Conservation (phyloP, 306 rosid species). For the Cucurbita maxima region DNA sequence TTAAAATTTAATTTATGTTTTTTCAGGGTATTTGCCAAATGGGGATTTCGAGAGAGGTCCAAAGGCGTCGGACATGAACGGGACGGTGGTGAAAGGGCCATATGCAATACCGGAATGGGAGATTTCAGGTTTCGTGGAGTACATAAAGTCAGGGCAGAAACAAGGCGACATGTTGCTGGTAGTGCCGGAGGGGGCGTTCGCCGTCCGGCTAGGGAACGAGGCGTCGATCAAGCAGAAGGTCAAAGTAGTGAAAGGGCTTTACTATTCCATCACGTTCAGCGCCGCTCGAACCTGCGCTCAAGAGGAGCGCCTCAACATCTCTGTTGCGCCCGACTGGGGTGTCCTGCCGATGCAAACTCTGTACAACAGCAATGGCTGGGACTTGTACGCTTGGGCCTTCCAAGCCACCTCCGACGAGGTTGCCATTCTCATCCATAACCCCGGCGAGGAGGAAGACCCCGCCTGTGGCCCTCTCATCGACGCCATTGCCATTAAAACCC, state of each 20-base stretch:
- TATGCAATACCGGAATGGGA: constrained; percentile 70
- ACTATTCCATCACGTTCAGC: constrained; percentile 64
- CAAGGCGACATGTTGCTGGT: constrained; percentile 98
- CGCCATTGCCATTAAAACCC: constrained; percentile 54
- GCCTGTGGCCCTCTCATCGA: constrained; percentile 95
- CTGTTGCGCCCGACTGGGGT: constrained; percentile 70
- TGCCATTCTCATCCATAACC: constrained; percentile 64
- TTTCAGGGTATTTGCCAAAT: constrained; percentile 50
- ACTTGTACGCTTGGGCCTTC: constrained; percentile 74
- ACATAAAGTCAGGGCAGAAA: constrained; percentile 82
- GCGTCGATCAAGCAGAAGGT: constrained; percentile 62
- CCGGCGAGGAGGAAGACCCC: constrained; percentile 85
- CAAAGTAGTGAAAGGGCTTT: constrained; percentile 49
- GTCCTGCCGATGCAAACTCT: constrained; percentile 77
- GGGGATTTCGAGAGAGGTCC: constrained; percentile 78
- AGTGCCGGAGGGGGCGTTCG: constrained; percentile 87
- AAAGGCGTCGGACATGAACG: constrained; percentile 43
- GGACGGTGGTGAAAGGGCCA: constrained; percentile 47
- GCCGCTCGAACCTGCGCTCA: constrained; percentile 97
- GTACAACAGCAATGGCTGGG: constrained; percentile 90
- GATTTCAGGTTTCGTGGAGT: constrained; percentile 68
- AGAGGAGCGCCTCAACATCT: constrained; percentile 59
- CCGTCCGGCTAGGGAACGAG: constrained; percentile 85
- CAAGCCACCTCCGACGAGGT: constrained; percentile 26
- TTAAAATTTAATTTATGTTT: too few relatives aligned